Conservation (phyloP, 192 early-diverging fungal genomes). For the Entomortierella chlamydospora region DNA sequence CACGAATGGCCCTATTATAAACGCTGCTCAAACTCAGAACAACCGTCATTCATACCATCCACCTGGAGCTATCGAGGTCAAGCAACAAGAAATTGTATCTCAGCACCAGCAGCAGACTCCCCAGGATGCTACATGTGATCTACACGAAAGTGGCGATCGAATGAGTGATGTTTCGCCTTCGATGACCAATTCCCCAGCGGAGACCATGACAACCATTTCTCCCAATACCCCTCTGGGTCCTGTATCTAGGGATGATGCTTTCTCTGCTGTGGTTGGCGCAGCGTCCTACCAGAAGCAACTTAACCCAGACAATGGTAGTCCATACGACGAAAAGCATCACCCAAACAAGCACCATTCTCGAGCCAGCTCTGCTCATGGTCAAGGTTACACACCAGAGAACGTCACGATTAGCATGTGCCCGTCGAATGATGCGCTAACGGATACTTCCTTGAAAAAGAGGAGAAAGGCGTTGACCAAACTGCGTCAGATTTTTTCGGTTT, state of each 20-base stretch:
- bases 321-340: conserved; percentile 28
- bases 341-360: conserved; percentile 37
- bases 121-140: background rate
- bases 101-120: conserved; percentile 8
- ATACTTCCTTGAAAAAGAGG: conserved; percentile 42
- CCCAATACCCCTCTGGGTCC: conserved; percentile 29
- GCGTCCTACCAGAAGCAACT: conserved; percentile 25
- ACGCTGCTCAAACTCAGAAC: conserved; percentile 14
- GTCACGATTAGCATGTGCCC: conserved; percentile 25
- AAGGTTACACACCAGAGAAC: background rate
- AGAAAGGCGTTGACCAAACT: conserved; percentile 46
- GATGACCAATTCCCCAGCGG: conserved; percentile 28
- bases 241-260: conserved; percentile 14
- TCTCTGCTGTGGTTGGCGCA: background rate
- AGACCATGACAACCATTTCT: conserved; percentile 50
- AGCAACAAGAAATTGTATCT: background rate
- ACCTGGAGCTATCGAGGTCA: conserved; percentile 8
- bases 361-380: conserved; percentile 3
- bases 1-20: conserved; percentile 12
- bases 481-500: conserved; percentile 48
- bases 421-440: conserved; percentile 23
- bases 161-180: conserved; percentile 49
- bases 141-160: conserved; percentile 21
- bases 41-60: conserved; percentile 48
- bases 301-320: conserved; percentile 1